Conservation (phyloP, 2,329 filamentous ascomycete genomes). For the Epichloe festucae region DNA sequence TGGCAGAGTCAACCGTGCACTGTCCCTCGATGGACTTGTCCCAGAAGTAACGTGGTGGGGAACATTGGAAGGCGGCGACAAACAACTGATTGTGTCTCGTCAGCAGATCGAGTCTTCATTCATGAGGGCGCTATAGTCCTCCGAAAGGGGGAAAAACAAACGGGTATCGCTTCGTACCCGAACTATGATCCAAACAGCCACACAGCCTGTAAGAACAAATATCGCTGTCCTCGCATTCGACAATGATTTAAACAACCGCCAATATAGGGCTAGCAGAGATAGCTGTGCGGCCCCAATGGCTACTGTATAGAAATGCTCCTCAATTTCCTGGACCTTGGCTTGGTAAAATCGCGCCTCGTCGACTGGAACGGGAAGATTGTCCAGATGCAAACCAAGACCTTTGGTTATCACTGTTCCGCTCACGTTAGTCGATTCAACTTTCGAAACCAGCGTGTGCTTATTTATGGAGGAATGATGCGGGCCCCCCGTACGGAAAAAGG, state of each 20-base stretch:
- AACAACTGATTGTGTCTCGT: neutral
- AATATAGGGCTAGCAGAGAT: slow-evolving; percentile 6
- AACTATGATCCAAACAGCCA: neutral
- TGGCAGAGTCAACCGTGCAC: slow-evolving; percentile 3
- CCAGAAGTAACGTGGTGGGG: neutral
- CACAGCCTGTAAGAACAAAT: neutral
- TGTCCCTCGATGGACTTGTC: slow-evolving; percentile 4
- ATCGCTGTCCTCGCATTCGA: neutral
- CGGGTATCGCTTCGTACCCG: neutral
- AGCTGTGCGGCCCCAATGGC: slow-evolving; percentile 7
- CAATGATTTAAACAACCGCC: slow-evolving; percentile 5
- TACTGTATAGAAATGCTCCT: slow-evolving; percentile 8
- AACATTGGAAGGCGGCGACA: neutral
- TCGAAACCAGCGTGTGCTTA: neutral
- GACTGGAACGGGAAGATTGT: slow-evolving; percentile 4
- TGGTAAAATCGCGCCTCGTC: slow-evolving; percentile 6
- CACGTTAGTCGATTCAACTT: neutral
- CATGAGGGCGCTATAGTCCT: too few species aligned
- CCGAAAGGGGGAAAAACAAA: too few species aligned
- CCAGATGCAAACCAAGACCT: slow-evolving; percentile 5
- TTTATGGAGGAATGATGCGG: neutral
- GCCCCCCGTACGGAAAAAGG: neutral
- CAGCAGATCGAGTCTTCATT: neutral
- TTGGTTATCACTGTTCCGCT: neutral
- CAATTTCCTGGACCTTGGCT: slow-evolving; percentile 6